Base-by-base conservation (phyloP, 2,329 filamentous ascomycete species). In the Epichloe amarillans region DNA sequence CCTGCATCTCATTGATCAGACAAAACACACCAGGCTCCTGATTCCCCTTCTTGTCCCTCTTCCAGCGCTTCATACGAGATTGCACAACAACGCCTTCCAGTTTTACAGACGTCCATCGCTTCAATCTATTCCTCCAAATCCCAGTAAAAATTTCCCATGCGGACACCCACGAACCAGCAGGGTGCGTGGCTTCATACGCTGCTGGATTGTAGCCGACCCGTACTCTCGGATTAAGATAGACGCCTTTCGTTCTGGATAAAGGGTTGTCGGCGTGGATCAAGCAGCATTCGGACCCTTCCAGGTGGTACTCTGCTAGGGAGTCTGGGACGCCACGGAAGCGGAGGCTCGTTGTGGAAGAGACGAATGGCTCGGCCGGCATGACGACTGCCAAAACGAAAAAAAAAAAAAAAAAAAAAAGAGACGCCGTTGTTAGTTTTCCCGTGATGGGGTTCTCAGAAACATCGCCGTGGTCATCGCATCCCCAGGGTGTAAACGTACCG, bases 281-380 rank as follows among this genome's bases (percentile, higher is more conserved):
- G 64, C 86, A 90, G 69, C 85, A 89, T 65, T 90, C 86, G 14
- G 80, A 85, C n/a, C 74, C 86, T 64, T 90, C 86, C 26, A 89
- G 70, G 60, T 87, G 84, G 26, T 69, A 60, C 7, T 64, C 60
- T 2, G 79, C 79, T 1, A 91, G 75, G 4, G 72, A 74, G 59
- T 86, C 83, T 0, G 77, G 61, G 21, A 85, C 71, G 4, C 74
- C 82, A 10, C 84, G 78, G 64, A 87, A 87, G n/a, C 67, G 70
- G 0, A 86, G 62, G 44, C 59, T 57, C 3, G 60, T 60, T 3
- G 60, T 60, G 1, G 65, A 61, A 2, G 66, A 68, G 55, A 78
- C 72, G 59, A 82, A 82, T 0, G 79, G 76, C 8, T 69, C 67
- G 0, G 77, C 72, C 21, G 76, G 72, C 67, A 81, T 76, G 35